Percentiles rank a stretch among this genome's conserved stretches.
phyloP scores from a whole-genome alignment of 208 protist species.

The Trypanosoma conorhini region DNA sequence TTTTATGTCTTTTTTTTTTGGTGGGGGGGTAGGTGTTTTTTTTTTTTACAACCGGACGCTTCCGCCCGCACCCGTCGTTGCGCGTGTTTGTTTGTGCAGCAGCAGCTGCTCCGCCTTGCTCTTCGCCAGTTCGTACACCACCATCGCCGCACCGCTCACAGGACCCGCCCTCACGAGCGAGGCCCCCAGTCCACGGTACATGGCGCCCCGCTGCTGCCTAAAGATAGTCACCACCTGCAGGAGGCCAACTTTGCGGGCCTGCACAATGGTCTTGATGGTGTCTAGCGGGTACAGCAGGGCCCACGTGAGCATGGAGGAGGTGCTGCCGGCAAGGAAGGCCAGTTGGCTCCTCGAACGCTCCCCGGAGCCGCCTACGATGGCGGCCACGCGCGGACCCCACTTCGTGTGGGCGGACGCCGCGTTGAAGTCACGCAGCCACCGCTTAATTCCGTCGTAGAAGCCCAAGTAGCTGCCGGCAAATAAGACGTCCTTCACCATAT shows the following conservation, averaged over 20 bases:
- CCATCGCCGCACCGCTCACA: slow-evolving; percentile 73
- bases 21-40: no score
- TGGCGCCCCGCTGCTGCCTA: slow-evolving; percentile 19
- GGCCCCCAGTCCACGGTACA: slow-evolving; percentile 75
- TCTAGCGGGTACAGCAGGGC: slow-evolving; percentile 77
- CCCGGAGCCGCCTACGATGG: neutral
- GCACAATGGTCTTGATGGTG: slow-evolving; percentile 85
- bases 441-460: slow-evolving; percentile 49
- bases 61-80: neutral
- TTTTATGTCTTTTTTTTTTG: slow-evolving; percentile 1
- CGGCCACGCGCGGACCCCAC: neutral
- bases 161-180: slow-evolving; percentile 79
- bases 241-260: slow-evolving; percentile 50
- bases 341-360: slow-evolving; percentile 14
- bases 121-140: slow-evolving; percentile 65
- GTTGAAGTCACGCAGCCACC: slow-evolving; percentile 1
- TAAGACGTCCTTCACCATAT: slow-evolving; percentile 71
- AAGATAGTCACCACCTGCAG: slow-evolving; percentile 17
- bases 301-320: slow-evolving; percentile 77
- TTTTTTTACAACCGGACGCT: neutral
- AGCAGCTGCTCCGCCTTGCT: slow-evolving; percentile 3
- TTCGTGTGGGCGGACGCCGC: neutral
- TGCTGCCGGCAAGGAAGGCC: slow-evolving; percentile 60
- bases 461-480: slow-evolving; percentile 83
- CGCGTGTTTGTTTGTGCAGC: neutral